Conservation (phyloP, 345 rosid genomes). For the Carallia pectinifolia region DNA sequence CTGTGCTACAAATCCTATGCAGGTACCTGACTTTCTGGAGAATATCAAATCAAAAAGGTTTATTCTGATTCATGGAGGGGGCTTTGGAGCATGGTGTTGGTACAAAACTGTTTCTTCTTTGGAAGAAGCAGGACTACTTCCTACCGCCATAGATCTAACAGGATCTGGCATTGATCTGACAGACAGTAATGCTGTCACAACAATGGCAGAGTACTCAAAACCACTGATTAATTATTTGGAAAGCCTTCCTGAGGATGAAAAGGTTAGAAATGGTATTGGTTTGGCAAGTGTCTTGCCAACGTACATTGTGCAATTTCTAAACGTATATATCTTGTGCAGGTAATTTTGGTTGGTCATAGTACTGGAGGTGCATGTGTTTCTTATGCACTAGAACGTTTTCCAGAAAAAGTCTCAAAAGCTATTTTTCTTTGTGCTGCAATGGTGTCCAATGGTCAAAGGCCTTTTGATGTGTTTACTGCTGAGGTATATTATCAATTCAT, state of each 20-base stretch:
- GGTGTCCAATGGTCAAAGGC: conserved; percentile 85
- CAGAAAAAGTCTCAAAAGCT: conserved; percentile 76
- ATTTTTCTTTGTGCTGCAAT: conserved; percentile 85
- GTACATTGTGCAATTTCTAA: background rate
- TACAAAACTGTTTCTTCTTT: conserved; percentile 75
- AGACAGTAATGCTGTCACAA: conserved; percentile 58
- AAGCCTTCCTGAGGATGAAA: conserved; percentile 76
- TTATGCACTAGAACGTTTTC: conserved; percentile 73
- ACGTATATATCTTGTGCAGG: conserved; percentile 40
- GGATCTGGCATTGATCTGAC: conserved; percentile 84
- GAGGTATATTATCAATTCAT: conserved; percentile 49
- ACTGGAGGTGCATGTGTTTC: conserved; percentile 90
- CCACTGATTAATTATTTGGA: conserved; percentile 64
- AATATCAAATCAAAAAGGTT: conserved; percentile 55
- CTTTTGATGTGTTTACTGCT: conserved; percentile 91
- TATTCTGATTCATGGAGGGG: conserved; percentile 85
- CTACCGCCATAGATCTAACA: conserved; percentile 71
- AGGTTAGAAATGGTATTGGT: conserved; percentile 41
- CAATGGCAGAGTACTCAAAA: conserved; percentile 77
- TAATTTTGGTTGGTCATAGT: conserved; percentile 85
- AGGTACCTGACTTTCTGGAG: conserved; percentile 72
- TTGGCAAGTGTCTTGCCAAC: background rate
- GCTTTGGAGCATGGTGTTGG: conserved; percentile 99
- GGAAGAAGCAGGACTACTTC: conserved; percentile 80
- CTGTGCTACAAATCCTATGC: conserved; percentile 13